A percentile compares a stretch with the other conserved stretches of the same genome.
Evolutionary conservation across 257 asterid genomes (phyloP).

Genomic region (Schizonepeta tenuifolia): DNA sequence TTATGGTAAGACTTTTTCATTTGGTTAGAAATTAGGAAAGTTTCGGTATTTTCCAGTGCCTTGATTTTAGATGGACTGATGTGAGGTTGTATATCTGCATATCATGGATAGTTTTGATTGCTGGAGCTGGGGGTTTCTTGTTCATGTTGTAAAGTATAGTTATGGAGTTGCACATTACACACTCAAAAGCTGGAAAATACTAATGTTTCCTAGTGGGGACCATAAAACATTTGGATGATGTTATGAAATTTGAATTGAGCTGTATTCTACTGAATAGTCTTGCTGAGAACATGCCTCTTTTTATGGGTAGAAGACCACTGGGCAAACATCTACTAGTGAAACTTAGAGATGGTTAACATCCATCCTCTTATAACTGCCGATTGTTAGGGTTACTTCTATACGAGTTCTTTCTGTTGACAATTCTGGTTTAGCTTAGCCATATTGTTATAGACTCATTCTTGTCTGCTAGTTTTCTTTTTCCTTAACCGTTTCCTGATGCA

Average conservation of each 20-base stretch:
- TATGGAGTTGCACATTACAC: conserved; percentile 4
- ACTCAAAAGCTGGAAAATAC: conserved; percentile 14
- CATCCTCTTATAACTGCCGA: not conserved
- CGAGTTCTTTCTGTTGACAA: not conserved
- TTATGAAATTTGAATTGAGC: conserved; percentile 19
- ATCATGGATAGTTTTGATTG: conserved; percentile 6
- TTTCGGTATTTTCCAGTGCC: conserved; percentile 3
- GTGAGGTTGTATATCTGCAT: conserved; percentile 20
- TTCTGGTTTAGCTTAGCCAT: conserved; percentile 7
- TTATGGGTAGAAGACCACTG: conserved; percentile 16
- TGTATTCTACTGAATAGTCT: conserved; percentile 12
- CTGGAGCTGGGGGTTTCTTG: conserved; percentile 6
- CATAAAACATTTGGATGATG: conserved; percentile 5
- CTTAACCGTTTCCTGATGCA: conserved; percentile 20
- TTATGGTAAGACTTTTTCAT: not conserved
- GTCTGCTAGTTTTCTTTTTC: conserved; percentile 1
- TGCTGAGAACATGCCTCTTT: conserved; percentile 7
- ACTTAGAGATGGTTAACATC: conserved; percentile 11
- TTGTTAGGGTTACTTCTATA: not conserved
- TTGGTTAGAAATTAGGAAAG: conserved; percentile 1
- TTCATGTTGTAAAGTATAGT: not conserved
- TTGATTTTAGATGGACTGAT: conserved; percentile 27
- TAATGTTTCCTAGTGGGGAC: not conserved
- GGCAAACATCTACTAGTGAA: conserved; percentile 12
- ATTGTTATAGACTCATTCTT: not conserved